Evolutionary conservation across 305 asterid species (phyloP), one percentile per base, ranked within the genome.

Genomic region (Solanum aculeatissimum): DNA sequence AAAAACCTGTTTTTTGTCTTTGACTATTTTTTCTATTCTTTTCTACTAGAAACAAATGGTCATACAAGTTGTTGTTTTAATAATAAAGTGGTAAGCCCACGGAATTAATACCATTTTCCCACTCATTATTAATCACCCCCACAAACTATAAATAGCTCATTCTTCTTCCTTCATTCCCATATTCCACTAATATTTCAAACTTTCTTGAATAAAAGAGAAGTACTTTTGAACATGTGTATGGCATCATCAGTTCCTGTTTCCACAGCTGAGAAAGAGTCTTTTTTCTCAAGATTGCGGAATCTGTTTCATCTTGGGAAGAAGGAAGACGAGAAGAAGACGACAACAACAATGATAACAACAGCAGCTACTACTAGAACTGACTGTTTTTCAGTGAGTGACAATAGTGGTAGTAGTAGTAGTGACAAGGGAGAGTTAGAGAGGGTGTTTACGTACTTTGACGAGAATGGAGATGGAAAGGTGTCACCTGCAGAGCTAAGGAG

Each of bases 371-470:
- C 29, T 58, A 19, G n/a, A 21, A 58, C 23, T 58, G 14, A 58
- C 23, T 27, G 8, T 58, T 4, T 21, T 21, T 21, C 66, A 6
- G 15, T 58, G 32, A 58, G 47, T 35, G 40, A 35, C 12, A 42
- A 0, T 19, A 55, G 66, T 21, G 7, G 23, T 58, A 58, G 66
- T 21, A 58, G 11, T 10, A 58, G 6, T 35, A 35, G n/a, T n/a
- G n/a, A 4, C 40, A 35, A 35, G 4, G 66, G 16, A 0, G 66
- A 87, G 66, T 88, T 88, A 62, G 86, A 86, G 19, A 89, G 80
- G 84, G 94, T 93, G 27, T 92, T 93, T 43, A 74, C 82, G 3
- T 91, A 86, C 83, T 83, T 93, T 13, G 95, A 93, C 53, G 80
- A 85, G 54, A 82, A 90, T 83, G 82, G 81, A 53, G 97, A 93